Percentiles rank a stretch among this genome's conserved stretches.
Evolutionary conservation across 2,329 filamentous ascomycete genomes (phyloP).

Genomic region (Nemania diffusa): DNA sequence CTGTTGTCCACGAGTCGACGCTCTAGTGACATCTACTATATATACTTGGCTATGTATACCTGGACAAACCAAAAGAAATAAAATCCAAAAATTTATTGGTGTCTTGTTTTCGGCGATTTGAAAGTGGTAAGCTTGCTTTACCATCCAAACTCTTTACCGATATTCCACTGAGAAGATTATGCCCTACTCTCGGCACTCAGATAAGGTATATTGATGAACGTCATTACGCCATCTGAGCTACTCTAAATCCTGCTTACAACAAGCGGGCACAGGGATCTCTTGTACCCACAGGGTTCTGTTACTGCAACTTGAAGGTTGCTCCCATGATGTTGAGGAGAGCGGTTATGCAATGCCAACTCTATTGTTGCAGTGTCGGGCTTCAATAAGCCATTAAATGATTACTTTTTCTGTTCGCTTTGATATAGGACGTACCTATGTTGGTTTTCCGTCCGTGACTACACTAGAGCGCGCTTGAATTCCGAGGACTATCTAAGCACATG

Average conservation of each 20-base stretch:
- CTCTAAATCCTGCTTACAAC: neutral
- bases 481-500: neutral
- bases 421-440: neutral
- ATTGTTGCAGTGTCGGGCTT: neutral
- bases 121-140: constrained; percentile 11
- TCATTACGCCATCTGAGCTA: constrained; percentile 26
- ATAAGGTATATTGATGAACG: neutral
- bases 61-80: neutral
- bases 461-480: neutral
- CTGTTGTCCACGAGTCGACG: neutral
- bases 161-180: constrained; percentile 23
- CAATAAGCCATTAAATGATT: neutral
- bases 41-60: neutral
- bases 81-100: neutral
- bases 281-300: constrained; percentile 20
- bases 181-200: constrained; percentile 4
- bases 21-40: constrained; percentile 15
- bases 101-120: neutral
- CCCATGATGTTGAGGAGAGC: neutral
- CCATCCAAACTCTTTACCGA: neutral
- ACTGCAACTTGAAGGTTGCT: constrained; percentile 21
- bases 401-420: neutral
- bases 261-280: constrained; percentile 27
- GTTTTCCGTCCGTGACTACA: neutral
- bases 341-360: neutral